Percentiles rank a stretch among this genome's conserved stretches.
phyloP scores from a whole-genome alignment of 2,329 filamentous ascomycete genomes.

The Helotiales sp. region DNA sequence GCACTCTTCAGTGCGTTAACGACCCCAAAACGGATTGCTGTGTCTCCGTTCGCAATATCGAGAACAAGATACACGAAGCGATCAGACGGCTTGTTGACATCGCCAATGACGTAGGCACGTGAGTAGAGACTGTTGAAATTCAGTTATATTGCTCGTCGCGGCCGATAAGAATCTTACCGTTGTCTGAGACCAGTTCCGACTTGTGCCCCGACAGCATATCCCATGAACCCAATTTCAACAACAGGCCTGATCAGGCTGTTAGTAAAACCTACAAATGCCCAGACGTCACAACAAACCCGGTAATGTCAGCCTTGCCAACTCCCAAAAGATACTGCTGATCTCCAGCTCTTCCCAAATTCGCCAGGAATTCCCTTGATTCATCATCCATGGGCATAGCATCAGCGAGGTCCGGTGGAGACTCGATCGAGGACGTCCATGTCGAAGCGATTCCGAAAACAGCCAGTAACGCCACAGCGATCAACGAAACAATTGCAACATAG shows the following conservation, averaged over 20 bases:
- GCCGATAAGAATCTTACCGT: conserved; percentile 51
- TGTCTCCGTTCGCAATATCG: conserved; percentile 86
- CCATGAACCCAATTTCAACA: conserved; percentile 90
- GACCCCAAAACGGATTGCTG: conserved; percentile 83
- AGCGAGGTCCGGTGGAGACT: background rate
- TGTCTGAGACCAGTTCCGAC: conserved; percentile 84
- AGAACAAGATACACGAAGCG: conserved; percentile 86
- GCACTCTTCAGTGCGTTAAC: conserved; percentile 73
- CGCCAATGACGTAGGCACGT: conserved; percentile 83
- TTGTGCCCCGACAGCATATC: conserved; percentile 84
- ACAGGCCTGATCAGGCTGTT: conserved; percentile 58
- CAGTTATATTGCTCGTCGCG: background rate
- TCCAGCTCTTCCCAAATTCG: conserved; percentile 14
- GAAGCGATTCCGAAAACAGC: conserved; percentile 8
- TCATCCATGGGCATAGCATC: conserved; percentile 6
- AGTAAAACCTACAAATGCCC: background rate
- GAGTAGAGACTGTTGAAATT: conserved; percentile 67
- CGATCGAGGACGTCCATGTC: background rate
- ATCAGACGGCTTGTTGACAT: conserved; percentile 66
- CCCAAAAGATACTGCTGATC: conserved; percentile 62
- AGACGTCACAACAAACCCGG: conserved; percentile 50
- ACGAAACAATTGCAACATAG: background rate
- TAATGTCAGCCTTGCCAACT: conserved; percentile 74
- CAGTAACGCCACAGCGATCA: conserved; percentile 6
- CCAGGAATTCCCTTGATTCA: conserved; percentile 11